phyloP scores from a whole-genome alignment of 306 rosid genomes.

The Cicer bijugum region DNA sequence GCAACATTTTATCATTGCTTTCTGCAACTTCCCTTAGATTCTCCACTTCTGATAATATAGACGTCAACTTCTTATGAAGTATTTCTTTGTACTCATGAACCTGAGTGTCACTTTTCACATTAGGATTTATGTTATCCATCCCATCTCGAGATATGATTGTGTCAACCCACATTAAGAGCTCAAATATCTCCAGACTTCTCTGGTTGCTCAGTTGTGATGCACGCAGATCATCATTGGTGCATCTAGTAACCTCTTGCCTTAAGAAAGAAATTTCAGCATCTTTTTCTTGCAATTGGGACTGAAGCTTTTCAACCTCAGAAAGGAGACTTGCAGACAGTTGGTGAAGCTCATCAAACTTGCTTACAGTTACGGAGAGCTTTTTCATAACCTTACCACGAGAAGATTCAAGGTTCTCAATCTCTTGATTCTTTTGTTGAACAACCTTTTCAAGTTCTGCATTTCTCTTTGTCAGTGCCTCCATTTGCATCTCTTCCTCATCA shows the following conservation, averaged over 20 bases:
- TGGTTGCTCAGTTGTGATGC: conserved; percentile 77
- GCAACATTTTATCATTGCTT: conserved; percentile 74
- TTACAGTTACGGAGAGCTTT: conserved; percentile 81
- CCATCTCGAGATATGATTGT: conserved; percentile 58
- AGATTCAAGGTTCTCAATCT: conserved; percentile 71
- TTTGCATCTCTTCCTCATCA: conserved; percentile 92
- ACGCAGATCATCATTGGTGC: conserved; percentile 87
- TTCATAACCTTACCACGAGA: conserved; percentile 82
- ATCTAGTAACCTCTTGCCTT: conserved; percentile 96
- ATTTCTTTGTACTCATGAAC: conserved; percentile 67
- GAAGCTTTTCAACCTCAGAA: conserved; percentile 89
- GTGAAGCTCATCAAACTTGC: conserved; percentile 96
- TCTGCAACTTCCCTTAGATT: conserved; percentile 63
- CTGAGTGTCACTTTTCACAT: conserved; percentile 53
- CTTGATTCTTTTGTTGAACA: conserved; percentile 70
- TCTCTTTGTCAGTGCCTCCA: conserved; percentile 74
- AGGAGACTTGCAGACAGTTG: conserved; percentile 82
- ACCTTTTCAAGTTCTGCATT: conserved; percentile 68
- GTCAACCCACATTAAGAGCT: conserved; percentile 79
- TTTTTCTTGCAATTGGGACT: conserved; percentile 91
- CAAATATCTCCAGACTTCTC: conserved; percentile 61
- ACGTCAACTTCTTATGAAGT: conserved; percentile 66
- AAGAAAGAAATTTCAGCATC: conserved; percentile 93
- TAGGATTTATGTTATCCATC: conserved; percentile 53
- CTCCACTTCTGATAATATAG: conserved; percentile 65